These are phyloP conservation scores for Mycena floridula DNA, from an alignment of 768 basidiomycete genomes.

Conservation along the genomic window DNA sequence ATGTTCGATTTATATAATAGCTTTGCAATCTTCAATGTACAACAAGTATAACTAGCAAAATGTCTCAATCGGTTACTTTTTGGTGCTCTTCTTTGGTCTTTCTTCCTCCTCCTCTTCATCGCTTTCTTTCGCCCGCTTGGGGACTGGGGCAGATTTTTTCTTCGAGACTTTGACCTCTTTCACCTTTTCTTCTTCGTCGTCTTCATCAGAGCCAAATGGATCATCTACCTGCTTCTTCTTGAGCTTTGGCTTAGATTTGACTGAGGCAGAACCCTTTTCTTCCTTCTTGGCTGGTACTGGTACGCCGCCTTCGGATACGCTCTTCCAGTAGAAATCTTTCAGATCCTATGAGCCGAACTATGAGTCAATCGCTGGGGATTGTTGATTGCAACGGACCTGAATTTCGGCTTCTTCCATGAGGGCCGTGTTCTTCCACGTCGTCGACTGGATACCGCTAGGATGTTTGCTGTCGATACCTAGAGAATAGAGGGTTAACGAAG, in stretches of 20 bases:
- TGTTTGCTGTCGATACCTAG: constrained; percentile 76
- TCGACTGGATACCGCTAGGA: constrained; percentile 63
- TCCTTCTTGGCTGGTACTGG: not conserved
- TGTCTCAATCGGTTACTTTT: not conserved
- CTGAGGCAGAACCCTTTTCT: not conserved
- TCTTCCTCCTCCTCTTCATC: constrained; percentile 24
- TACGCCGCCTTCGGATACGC: constrained; percentile 21
- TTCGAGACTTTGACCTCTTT: constrained; percentile 12
- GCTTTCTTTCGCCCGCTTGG: constrained; percentile 15
- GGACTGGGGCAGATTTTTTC: constrained; percentile 11
- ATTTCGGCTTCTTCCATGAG: constrained; percentile 55
- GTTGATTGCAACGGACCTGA: constrained; percentile 37
- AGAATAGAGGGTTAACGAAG: not conserved
- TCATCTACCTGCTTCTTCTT: constrained; percentile 51
- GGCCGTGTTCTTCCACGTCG: constrained; percentile 66
- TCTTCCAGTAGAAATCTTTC: constrained; percentile 54
- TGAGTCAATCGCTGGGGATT: not conserved
- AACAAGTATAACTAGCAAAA: not conserved
- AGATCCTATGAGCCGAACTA: constrained; percentile 36
- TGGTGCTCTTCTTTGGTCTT: constrained; percentile 29
- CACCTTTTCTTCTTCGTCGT: constrained; percentile 18
- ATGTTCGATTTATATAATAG: not conserved
- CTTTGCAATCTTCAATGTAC: too few relatives aligned
- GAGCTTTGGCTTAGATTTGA: constrained; percentile 35
- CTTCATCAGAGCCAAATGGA: constrained; percentile 54